Evolutionary conservation across 2,329 filamentous ascomycete genomes (phyloP).

Genomic region (Epichloe bromicola): DNA sequence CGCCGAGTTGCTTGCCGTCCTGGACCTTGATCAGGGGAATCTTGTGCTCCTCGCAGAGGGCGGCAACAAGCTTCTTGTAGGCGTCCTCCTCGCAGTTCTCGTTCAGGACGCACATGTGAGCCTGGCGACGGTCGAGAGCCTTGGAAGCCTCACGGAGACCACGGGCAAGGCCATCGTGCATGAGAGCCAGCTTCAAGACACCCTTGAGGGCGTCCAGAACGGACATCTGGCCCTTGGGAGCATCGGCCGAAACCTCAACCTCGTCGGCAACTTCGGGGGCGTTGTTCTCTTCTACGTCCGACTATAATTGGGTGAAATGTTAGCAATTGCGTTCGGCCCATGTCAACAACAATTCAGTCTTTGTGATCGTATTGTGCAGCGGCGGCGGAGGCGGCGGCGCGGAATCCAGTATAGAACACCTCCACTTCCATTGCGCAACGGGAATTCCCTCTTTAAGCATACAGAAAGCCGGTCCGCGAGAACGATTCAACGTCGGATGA

Average conservation of each 20-base stretch:
- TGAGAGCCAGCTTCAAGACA: slow-evolving; percentile 94
- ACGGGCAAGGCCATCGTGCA: slow-evolving; percentile 98
- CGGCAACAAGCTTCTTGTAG: slow-evolving; percentile 99
- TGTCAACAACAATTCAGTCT: background rate
- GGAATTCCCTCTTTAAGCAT: no score
- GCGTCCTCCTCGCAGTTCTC: slow-evolving; percentile 99
- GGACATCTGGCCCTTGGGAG: slow-evolving; percentile 88
- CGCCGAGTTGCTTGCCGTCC: slow-evolving; percentile 98
- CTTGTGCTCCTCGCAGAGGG: slow-evolving; percentile 98
- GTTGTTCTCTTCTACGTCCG: slow-evolving; percentile 99
- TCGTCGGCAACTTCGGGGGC: slow-evolving; percentile 73
- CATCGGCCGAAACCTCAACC: slow-evolving; percentile 93
- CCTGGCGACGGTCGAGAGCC: slow-evolving; percentile 95
- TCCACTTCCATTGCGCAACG: background rate
- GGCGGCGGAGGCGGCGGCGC: background rate
- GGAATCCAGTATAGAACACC: background rate
- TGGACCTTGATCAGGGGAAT: slow-evolving; percentile 99
- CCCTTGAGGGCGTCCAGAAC: slow-evolving; percentile 98
- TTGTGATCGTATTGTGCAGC: background rate
- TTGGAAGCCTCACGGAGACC: slow-evolving; percentile 98
- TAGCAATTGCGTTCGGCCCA: slow-evolving; percentile 3
- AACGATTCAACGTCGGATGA: background rate
- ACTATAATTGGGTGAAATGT: slow-evolving; percentile 39
- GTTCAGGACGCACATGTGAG: slow-evolving; percentile 99
- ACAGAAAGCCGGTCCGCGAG: background rate